Evolutionary conservation across 345 rosid genomes (phyloP).

Genomic region (Brassica napus): Da-Ae NC_063446.1:23474001-23474500

Average conservation of each 20-base stretch:
- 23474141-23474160: constrained; percentile 6
- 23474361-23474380: background rate
- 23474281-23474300: constrained; percentile 74
- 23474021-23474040: background rate
- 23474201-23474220: constrained; percentile 91
- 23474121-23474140: background rate
- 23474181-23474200: constrained; percentile 49
- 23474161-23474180: constrained; percentile 18
- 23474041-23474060: background rate
- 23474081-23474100: constrained; percentile 81
- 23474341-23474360: background rate
- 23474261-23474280: constrained; percentile 88
- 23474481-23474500: constrained; percentile 7
- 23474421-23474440: background rate
- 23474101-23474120: constrained; percentile 64
- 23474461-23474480: background rate
- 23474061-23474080: constrained; percentile 40
- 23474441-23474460: background rate
- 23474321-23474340: background rate
- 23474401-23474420: background rate
- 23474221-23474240: constrained; percentile 76
- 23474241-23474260: constrained; percentile 85
- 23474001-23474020: constrained; percentile 8
- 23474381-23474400: background rate
- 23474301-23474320: background rate